These are phyloP conservation scores for Pseudozyma pruni DNA, from an alignment of 1,284 basidiomycete species.

Conservation along the genomic window DNA sequence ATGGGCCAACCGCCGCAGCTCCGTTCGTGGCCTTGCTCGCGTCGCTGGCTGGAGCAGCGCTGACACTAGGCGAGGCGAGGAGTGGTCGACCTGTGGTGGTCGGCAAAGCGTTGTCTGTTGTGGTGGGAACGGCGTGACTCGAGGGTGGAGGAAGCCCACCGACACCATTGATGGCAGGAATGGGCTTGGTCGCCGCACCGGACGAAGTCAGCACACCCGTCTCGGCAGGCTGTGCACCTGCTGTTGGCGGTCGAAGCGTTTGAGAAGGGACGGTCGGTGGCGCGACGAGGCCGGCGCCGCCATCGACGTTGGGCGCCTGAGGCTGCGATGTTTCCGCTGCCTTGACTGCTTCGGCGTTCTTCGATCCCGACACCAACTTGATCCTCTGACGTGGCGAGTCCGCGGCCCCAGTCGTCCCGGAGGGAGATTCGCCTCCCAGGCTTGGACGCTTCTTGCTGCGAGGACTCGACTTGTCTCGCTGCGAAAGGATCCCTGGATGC, in stretches of 20 bases:
- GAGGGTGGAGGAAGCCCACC: slow-evolving; percentile 30
- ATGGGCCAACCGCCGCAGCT: not conserved
- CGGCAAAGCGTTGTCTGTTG: not conserved
- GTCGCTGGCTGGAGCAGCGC: slow-evolving; percentile 4
- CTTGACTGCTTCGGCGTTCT: slow-evolving; percentile 8
- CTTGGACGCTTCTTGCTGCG: slow-evolving; percentile 22
- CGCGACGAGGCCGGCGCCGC: slow-evolving; percentile 5
- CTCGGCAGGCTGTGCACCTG: slow-evolving; percentile 29
- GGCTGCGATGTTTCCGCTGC: not conserved
- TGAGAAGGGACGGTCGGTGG: slow-evolving; percentile 31
- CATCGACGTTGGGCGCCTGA: not conserved
- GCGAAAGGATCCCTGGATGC: slow-evolving; percentile 23
- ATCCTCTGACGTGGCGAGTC: slow-evolving; percentile 34
- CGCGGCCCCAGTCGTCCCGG: slow-evolving; percentile 6
- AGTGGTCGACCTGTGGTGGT: slow-evolving; percentile 26
- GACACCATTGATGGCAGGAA: slow-evolving; percentile 11
- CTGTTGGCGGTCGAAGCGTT: slow-evolving; percentile 16
- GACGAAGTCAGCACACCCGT: slow-evolving; percentile 28
- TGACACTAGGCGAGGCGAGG: slow-evolving; percentile 17
- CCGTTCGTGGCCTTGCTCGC: slow-evolving; percentile 11
- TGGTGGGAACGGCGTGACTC: slow-evolving; percentile 22
- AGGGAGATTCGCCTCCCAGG: slow-evolving; percentile 23
- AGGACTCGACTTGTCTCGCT: slow-evolving; percentile 30
- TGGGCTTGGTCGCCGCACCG: slow-evolving; percentile 5
- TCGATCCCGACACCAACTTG: slow-evolving; percentile 22